Conservation (phyloP, 2,329 filamentous ascomycete species). For the Coniochaeta ligniaria region DNA sequence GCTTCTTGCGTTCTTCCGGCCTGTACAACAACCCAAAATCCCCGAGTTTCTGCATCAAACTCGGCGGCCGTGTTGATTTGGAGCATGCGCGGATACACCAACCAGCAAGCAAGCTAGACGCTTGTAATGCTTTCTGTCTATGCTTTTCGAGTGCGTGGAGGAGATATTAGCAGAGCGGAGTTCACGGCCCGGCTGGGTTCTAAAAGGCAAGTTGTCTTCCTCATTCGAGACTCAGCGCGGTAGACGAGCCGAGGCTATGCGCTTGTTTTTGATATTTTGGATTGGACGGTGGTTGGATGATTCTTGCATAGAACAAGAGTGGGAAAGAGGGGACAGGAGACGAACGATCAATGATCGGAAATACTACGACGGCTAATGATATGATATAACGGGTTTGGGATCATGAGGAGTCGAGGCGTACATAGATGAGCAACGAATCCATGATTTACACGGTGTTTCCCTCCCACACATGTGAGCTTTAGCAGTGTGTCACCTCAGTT, state of each 20-base stretch:
- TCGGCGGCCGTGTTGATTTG: neutral
- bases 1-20: neutral
- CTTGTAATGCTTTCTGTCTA: neutral
- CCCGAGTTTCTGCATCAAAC: neutral
- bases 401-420: neutral
- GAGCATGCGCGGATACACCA: neutral
- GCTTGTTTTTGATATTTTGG: too few relatives aligned
- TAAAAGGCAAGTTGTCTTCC: too few relatives aligned
- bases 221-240: too few relatives aligned
- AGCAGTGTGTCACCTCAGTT: too few relatives aligned
- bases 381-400: neutral
- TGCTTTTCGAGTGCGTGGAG: too few relatives aligned
- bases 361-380: neutral
- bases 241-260: too few relatives aligned
- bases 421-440: neutral
- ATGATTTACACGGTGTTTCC: neutral
- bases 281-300: neutral
- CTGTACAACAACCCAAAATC: neutral
- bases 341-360: neutral
- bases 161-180: too few relatives aligned
- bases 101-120: neutral
- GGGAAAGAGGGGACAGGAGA: neutral
- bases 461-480: too few relatives aligned
- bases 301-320: neutral
- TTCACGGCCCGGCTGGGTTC: too few relatives aligned